Base-by-base conservation (phyloP, 257 asterid species). In the Linaria vulgaris region DNA sequence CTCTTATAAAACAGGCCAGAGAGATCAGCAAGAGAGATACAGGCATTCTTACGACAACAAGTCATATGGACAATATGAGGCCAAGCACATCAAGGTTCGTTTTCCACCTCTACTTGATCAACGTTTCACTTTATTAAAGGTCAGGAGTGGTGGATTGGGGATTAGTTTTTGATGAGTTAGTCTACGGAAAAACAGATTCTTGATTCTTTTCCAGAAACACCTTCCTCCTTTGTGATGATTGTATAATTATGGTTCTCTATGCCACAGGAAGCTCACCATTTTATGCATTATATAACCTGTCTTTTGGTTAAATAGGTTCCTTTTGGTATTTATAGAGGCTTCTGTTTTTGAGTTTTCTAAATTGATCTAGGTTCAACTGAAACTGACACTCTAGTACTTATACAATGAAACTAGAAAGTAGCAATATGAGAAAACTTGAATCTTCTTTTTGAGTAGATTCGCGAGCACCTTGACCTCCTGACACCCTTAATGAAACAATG, bases 71-170 rank as follows among this genome's bases (percentile, higher is more conserved):
- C 79, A 77, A 64, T 85, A 75, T 61, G 95, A 86, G 41, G 69
- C 75, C 20, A 84, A 86, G 78, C 83, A 74, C 65, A 66, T 65
- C 75, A 90, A 82, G 57, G 99, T 90, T 59, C 38, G 95, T 77
- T 80, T 74, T 70, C 79, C 65, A 39, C 59, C 72, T 72, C 2
- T 71, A 19, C 31, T 54, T 70, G 55, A 56, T 37, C 66, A 57
- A 34, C 12, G 8, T 9, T n/a, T 21, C 34, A 27, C 56, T 66
- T 55, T 56, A 47, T 9, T 27, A 17, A 48, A 6, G 48, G 67
- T 30, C 70, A 46, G 49, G 27, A 27, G 21, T 68, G 15, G 37
- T 43, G 47, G 34, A 34, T 34, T 34, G 37, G 37, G 3, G 37
- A 34, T 46, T 54, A 6, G 4, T 27, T 27, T 2, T n/a, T n/a